A percentile compares a stretch with the other conserved stretches of the same genome.
Evolutionary conservation across 352 stramenopile species (phyloP).

Genomic region (Phytophthora pinifolia): DNA sequence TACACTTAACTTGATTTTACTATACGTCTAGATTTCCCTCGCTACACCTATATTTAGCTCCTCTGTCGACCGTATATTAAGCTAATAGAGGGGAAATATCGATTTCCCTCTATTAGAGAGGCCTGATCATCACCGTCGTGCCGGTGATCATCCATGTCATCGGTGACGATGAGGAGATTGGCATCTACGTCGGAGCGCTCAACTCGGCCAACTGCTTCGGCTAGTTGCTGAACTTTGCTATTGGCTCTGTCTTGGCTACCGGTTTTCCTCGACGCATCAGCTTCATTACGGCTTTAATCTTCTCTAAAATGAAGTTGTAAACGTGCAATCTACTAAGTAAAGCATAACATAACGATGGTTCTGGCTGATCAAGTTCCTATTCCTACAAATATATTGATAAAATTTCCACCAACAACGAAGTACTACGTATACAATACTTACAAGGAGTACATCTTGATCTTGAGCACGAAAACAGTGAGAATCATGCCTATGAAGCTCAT

Average conservation of each 20-base stretch:
- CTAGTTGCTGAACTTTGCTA: constrained; percentile 65
- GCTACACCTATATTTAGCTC: no score
- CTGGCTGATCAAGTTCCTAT: no score
- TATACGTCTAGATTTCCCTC: no score
- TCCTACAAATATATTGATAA: no score
- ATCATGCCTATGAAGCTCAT: constrained; percentile 31
- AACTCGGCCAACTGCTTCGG: constrained; percentile 75
- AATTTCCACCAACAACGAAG: no score
- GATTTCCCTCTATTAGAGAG: no score
- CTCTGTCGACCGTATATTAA: no score
- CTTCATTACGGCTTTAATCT: constrained; percentile 52
- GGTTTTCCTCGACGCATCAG: constrained; percentile 59
- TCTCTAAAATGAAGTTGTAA: constrained; percentile 71
- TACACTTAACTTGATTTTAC: no score
- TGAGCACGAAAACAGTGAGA: constrained; percentile 45
- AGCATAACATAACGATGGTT: no score
- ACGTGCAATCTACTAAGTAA: no score
- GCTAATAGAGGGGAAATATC: no score
- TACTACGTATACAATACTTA: no score
- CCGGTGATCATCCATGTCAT: constrained; percentile 65
- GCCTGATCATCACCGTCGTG: constrained; percentile 54
- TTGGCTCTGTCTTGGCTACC: constrained; percentile 53
- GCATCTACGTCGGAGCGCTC: constrained; percentile 64
- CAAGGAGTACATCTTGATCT: constrained; percentile 45
- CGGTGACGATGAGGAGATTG: constrained; percentile 43